Evolutionary conservation across 768 basidiomycete species (phyloP).

Genomic region (Ephemerocybe angulata): DNA sequence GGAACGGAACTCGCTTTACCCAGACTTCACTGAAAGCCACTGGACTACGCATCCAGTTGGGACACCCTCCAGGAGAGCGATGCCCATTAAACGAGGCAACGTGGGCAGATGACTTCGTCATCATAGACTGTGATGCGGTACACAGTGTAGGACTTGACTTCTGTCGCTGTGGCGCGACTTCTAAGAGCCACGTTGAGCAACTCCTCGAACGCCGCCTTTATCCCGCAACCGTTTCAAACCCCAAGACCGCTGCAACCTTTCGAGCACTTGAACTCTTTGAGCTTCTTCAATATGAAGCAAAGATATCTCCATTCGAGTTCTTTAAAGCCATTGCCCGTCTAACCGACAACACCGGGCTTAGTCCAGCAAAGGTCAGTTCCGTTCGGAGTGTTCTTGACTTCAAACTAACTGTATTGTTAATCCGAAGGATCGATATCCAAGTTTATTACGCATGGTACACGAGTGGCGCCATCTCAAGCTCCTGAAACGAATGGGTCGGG

Average conservation of each 20-base stretch:
- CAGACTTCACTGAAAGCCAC: conserved; percentile 16
- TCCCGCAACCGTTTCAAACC: conserved; percentile 15
- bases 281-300: neutral
- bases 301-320: neutral
- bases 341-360: neutral
- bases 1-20: conserved; percentile 7
- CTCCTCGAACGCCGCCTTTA: conserved; percentile 18
- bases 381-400: neutral
- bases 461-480: conserved; percentile 20
- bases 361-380: neutral
- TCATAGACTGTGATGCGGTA: conserved; percentile 27
- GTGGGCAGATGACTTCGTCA: conserved; percentile 21
- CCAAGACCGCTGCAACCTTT: neutral
- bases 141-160: conserved; percentile 28
- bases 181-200: conserved; percentile 11
- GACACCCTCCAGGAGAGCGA: conserved; percentile 14
- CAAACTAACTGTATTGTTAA: too few species aligned
- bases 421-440: neutral
- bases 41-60: conserved; percentile 25
- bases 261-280: neutral
- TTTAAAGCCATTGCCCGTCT: neutral
- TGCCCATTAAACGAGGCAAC: conserved; percentile 13
- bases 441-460: neutral
- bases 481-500: conserved; percentile 21
- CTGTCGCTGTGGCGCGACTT: conserved; percentile 23